Base-by-base conservation (phyloP, 192 early-diverging fungal genomes). In the Coemansia furcata region DNA sequence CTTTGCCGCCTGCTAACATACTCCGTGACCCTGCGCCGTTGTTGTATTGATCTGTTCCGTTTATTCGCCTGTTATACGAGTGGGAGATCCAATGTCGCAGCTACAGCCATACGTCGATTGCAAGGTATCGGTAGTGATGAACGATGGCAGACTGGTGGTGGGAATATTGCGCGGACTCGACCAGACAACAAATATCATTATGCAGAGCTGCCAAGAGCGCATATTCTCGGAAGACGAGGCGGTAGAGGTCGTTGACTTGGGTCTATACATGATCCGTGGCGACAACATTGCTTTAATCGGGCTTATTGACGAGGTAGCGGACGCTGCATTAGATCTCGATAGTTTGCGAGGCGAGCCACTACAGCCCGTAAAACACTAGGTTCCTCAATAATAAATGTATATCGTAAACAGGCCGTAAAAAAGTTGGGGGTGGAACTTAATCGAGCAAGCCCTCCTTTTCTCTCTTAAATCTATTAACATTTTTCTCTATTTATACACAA, bases 261-360 rank as follows among this genome's bases (percentile, higher is more conserved):
- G 85, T 1, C 60, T 86, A 10, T 85, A 86, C 54, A 73, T 86
- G 57, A 73, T 86, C 43, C 76, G 83, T 10, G 85, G 85, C 4
- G 84, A 85, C 62, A 84, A 83, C 60, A 79, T 86, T 44, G 79
- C 72, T 5, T 49, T 85, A 4, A 60, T 85, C 8, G 84, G 84
- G 0, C 66, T 85, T 26, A 60, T 85, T 1, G 76, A 85, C 63
- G 69, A 78, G 58, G 71, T 64, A 15, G 66, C 37, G 0, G 84
- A 85, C 38, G 44, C 61, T 30, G 68, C 49, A 30, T 29, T 82
- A 30, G 79, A 82, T 67, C 60, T 76, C 23, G 74, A 71, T 15
- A 71, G 33, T 36, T 44, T 57, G 14, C 63, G 55, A 10, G 74
- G 61, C 11, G 65, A 67, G n/a, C 71, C 74, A 1, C 59, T 82